A percentile compares a stretch with the other conserved stretches of the same genome.
Evolutionary conservation across 306 rosid genomes (phyloP).

Genomic region (Sophora flavescens): DNA sequence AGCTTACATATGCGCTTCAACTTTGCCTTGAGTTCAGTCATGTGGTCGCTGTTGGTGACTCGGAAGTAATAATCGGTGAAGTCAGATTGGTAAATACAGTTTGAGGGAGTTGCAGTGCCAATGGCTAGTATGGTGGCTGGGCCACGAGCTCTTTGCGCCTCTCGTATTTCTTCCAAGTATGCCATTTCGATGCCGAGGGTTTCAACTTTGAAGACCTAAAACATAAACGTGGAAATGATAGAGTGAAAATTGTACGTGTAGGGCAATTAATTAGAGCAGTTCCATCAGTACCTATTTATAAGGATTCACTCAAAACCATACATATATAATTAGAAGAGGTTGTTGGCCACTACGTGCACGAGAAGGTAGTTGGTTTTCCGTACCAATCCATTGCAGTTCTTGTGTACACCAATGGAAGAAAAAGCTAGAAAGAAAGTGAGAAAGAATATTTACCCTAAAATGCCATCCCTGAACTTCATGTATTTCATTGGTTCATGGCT

Average conservation of each 20-base stretch:
- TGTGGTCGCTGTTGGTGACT: constrained; percentile 48
- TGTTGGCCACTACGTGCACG: constrained; percentile 29
- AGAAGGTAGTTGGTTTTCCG: constrained; percentile 33
- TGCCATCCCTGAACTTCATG: neutral
- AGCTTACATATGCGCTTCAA: constrained; percentile 56
- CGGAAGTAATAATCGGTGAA: constrained; percentile 54
- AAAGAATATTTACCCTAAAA: too few relatives aligned
- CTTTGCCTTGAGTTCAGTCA: constrained; percentile 49
- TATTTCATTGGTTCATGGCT: neutral
- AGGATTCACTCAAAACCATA: too few relatives aligned
- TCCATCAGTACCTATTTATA: constrained; percentile 22
- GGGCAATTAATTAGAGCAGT: neutral
- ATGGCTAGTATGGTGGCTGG: constrained; percentile 52
- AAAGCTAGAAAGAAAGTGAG: too few relatives aligned
- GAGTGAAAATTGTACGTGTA: neutral
- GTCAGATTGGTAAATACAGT: constrained; percentile 45
- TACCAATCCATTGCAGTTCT: neutral
- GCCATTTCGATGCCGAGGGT: too few relatives aligned
- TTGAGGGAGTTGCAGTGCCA: constrained; percentile 52
- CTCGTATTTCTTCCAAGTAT: constrained; percentile 41
- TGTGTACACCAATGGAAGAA: too few relatives aligned
- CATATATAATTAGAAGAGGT: neutral
- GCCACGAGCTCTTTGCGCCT: constrained; percentile 40
- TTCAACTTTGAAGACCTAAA: too few relatives aligned
- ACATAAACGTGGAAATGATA: neutral